Percentiles rank a stretch among this genome's conserved stretches.
Conservation (phyloP, 352 stramenopile species). For the Elongisporangium anandrum region DNA sequence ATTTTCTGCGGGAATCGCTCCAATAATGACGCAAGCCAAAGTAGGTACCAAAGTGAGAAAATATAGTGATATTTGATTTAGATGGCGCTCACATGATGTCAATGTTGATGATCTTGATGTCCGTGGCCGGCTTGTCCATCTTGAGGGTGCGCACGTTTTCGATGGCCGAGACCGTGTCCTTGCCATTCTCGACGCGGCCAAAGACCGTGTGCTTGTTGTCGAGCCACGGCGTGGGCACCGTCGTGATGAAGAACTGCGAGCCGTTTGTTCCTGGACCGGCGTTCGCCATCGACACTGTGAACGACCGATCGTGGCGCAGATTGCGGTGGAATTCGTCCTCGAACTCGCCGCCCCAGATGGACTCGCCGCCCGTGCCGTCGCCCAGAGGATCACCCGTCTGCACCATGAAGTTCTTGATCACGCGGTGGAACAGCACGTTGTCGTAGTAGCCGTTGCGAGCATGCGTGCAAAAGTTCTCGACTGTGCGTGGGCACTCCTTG, state of each 20-base stretch:
- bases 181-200: constrained; percentile 88
- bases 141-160: constrained; percentile 43
- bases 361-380: constrained; percentile 97
- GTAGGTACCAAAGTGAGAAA: too few relatives aligned
- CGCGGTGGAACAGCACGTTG: constrained; percentile 98
- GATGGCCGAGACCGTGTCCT: constrained; percentile 96
- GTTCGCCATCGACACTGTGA: constrained; percentile 99
- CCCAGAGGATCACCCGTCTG: constrained; percentile 95
- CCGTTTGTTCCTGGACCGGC: constrained; percentile 75
- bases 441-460: constrained; percentile 98
- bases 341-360: constrained; percentile 99
- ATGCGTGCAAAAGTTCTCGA: constrained; percentile 99
- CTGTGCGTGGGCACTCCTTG: constrained; percentile 92
- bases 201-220: constrained; percentile 97
- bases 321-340: constrained; percentile 98
- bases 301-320: constrained; percentile 94
- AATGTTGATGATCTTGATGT: neutral
- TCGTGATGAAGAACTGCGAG: constrained; percentile 99
- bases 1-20: too few relatives aligned
- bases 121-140: neutral
- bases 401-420: constrained; percentile 99
- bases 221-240: constrained; percentile 95
- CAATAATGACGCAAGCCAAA: too few relatives aligned
- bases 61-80: neutral
- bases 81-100: neutral